Conservation (phyloP, 1,284 basidiomycete species). For the Mycena citricolor region DNA sequence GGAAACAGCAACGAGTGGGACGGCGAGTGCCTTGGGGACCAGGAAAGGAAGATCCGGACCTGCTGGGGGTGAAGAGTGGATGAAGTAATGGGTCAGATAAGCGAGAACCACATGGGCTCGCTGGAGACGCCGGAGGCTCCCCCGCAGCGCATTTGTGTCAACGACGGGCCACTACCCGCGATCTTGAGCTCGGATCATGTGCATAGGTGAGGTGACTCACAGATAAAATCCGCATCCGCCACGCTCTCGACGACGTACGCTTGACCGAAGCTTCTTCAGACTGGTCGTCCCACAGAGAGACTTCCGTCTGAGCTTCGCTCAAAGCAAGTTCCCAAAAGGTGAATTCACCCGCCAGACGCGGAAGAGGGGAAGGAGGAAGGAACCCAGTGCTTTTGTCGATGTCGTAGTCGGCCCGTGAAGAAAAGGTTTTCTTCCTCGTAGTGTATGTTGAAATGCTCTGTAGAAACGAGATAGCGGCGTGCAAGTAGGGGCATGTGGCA, state of each 20-base stretch:
- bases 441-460: no score
- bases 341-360: constrained; percentile 55
- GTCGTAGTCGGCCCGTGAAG: constrained; percentile 69
- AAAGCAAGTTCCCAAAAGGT: constrained; percentile 76
- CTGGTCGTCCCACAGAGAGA: constrained; percentile 65
- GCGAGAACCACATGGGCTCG: constrained; percentile 89
- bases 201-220: no score
- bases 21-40: constrained; percentile 75
- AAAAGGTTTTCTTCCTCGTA: no score
- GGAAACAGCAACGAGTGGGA: constrained; percentile 83
- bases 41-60: constrained; percentile 41
- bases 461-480: no score
- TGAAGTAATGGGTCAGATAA: constrained; percentile 88
- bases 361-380: constrained; percentile 73
- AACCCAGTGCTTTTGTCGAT: constrained; percentile 84
- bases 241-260: constrained; percentile 55
- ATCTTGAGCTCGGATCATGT: no score
- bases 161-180: constrained; percentile 82
- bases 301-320: constrained; percentile 49
- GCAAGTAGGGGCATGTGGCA: no score
- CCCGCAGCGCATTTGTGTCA: constrained; percentile 50
- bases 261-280: constrained; percentile 48
- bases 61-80: constrained; percentile 69
- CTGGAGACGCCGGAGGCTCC: constrained; percentile 63
- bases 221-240: constrained; percentile 63